Evolutionary conservation across 345 rosid genomes (phyloP).

Genomic region (Salix koriyanagi): DNA sequence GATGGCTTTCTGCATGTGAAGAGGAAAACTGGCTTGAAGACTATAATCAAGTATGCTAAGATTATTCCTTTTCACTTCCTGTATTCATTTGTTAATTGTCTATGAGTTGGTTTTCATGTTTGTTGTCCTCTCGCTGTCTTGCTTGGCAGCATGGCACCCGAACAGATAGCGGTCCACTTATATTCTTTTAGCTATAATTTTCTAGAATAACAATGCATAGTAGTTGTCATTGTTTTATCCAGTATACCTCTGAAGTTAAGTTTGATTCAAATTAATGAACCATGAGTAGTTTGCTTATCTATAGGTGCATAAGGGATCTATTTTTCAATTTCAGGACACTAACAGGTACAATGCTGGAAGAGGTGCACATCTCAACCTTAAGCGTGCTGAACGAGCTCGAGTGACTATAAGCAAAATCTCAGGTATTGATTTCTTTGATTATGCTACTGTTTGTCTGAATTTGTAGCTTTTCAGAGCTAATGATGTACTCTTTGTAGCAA

Average conservation of each 20-base stretch:
- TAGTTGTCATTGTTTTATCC: neutral
- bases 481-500: slow-evolving; percentile 42
- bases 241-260: too few relatives aligned
- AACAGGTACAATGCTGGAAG: slow-evolving; percentile 83
- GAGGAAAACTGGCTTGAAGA: slow-evolving; percentile 98
- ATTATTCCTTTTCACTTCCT: slow-evolving; percentile 1
- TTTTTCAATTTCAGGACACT: slow-evolving; percentile 49
- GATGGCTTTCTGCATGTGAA: slow-evolving; percentile 93
- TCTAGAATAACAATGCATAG: neutral
- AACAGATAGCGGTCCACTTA: neutral
- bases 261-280: neutral
- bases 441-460: slow-evolving; percentile 1
- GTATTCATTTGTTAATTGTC: neutral
- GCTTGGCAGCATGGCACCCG: neutral
- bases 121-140: neutral
- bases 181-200: neutral
- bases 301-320: neutral
- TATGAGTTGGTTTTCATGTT: neutral
- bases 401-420: slow-evolving; percentile 78
- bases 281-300: neutral
- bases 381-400: slow-evolving; percentile 90
- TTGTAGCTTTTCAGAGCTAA: slow-evolving; percentile 12
- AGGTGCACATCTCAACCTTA: slow-evolving; percentile 90
- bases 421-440: slow-evolving; percentile 38
- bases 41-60: slow-evolving; percentile 62